phyloP scores from a whole-genome alignment of 2,329 filamentous ascomycete genomes.

The Zymoseptoria tritici region DNA sequence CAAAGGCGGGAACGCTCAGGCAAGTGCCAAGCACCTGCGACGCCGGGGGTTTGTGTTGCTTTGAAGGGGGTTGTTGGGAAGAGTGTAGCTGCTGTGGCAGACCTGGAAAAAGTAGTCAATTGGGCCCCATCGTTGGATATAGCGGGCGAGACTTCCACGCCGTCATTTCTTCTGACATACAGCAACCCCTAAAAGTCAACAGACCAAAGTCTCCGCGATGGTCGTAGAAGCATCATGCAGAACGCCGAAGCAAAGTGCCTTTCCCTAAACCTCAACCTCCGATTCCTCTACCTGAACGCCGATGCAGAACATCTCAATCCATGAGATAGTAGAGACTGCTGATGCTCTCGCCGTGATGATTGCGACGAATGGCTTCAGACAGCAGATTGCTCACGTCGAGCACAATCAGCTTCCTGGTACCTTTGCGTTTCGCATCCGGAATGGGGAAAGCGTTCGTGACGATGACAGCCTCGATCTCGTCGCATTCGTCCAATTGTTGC shows the following conservation, averaged over 20 bases:
- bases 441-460: constrained; percentile 98
- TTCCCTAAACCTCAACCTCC: neutral
- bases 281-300: constrained; percentile 1
- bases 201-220: neutral
- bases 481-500: constrained; percentile 81
- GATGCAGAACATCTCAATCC: constrained; percentile 15
- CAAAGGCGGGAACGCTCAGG: constrained; percentile 33
- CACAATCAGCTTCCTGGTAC: constrained; percentile 75
- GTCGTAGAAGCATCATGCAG: neutral
- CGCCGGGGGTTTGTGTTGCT: constrained; percentile 33
- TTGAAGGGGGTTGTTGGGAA: neutral
- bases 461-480: constrained; percentile 87
- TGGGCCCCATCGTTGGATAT: neutral
- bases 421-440: constrained; percentile 60
- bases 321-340: constrained; percentile 43
- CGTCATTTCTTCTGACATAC: neutral
- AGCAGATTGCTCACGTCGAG: constrained; percentile 83
- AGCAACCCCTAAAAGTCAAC: neutral
- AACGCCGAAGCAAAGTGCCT: neutral
- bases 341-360: constrained; percentile 90
- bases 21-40: constrained; percentile 37
- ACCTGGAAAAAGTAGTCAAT: neutral
- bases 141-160: neutral
- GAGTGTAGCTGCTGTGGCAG: too few species aligned
- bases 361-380: constrained; percentile 86